Evolutionary conservation across 352 stramenopile species (phyloP).

Genomic region (Phytophthora litchii): DNA sequence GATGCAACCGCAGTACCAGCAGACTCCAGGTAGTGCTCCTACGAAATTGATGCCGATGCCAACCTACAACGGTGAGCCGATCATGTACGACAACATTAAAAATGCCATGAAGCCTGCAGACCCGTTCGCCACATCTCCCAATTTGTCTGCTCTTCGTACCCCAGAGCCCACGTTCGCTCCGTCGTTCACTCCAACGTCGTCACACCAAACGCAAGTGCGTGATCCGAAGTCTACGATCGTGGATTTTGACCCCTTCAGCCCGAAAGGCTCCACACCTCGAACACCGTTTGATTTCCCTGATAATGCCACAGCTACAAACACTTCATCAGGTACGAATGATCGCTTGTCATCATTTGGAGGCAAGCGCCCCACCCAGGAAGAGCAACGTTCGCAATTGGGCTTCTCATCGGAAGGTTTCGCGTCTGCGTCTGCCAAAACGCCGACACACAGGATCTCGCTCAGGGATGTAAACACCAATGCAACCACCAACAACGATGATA

Average conservation of each 20-base stretch:
- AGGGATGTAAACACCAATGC: slow-evolving; percentile 35
- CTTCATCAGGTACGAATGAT: slow-evolving; percentile 40
- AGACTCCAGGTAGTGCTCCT: slow-evolving; percentile 17
- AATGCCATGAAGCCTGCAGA: slow-evolving; percentile 58
- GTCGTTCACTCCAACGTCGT: slow-evolving; percentile 13
- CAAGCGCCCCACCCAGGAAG: slow-evolving; percentile 70
- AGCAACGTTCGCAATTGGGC: slow-evolving; percentile 57
- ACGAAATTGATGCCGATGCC: slow-evolving; percentile 39
- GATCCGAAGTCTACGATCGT: slow-evolving; percentile 55
- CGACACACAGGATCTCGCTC: slow-evolving; percentile 48
- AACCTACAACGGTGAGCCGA: slow-evolving; percentile 46
- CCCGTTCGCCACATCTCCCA: slow-evolving; percentile 48
- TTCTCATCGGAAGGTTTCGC: slow-evolving; percentile 62
- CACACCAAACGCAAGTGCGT: slow-evolving; percentile 10
- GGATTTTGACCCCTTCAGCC: slow-evolving; percentile 80
- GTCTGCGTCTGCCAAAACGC: slow-evolving; percentile 17
- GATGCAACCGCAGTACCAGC: slow-evolving; percentile 37
- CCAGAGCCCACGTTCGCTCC: slow-evolving; percentile 37
- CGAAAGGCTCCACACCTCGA: slow-evolving; percentile 53
- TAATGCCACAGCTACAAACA: slow-evolving; percentile 3
- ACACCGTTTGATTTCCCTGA: slow-evolving; percentile 54
- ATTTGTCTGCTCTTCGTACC: slow-evolving; percentile 24
- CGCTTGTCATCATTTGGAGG: slow-evolving; percentile 44
- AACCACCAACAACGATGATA: slow-evolving; percentile 35
- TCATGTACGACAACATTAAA: slow-evolving; percentile 72